These are phyloP conservation scores for Melaleuca alternifolia DNA, from an alignment of 345 rosid genomes.

Conservation along the genomic window DNA sequence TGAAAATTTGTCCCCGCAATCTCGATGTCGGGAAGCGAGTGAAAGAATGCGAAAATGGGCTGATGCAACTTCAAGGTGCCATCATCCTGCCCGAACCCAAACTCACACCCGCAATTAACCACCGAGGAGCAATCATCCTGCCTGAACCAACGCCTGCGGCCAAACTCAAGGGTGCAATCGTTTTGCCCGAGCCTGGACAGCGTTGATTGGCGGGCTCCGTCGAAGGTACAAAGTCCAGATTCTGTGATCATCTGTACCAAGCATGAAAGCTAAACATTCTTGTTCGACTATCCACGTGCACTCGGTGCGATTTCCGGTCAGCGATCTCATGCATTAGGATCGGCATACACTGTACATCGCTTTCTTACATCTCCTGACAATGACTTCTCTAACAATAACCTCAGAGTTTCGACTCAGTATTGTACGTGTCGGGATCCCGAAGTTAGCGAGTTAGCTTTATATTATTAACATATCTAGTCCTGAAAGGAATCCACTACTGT, in stretches of 20 bases:
- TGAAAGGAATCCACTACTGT: too few relatives aligned
- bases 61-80: not conserved
- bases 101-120: not conserved
- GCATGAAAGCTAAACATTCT: not conserved
- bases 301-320: fast-evolving
- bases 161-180: not conserved
- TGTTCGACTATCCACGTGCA: not conserved
- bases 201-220: not conserved
- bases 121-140: not conserved
- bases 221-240: not conserved
- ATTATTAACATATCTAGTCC: not conserved
- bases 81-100: not conserved
- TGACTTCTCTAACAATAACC: not conserved
- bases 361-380: not conserved
- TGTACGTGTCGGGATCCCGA: not conserved
- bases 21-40: not conserved
- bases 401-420: not conserved
- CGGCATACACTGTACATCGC: not conserved
- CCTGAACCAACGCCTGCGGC: not conserved
- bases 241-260: not conserved
- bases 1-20: not conserved
- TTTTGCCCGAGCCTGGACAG: not conserved
- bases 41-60: not conserved
- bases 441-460: not conserved
- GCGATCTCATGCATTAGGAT: not conserved